These are phyloP conservation scores for Pseudocercospora fijiensis DNA, from an alignment of 2,329 filamentous ascomycete genomes.

Conservation along the genomic window DNA sequence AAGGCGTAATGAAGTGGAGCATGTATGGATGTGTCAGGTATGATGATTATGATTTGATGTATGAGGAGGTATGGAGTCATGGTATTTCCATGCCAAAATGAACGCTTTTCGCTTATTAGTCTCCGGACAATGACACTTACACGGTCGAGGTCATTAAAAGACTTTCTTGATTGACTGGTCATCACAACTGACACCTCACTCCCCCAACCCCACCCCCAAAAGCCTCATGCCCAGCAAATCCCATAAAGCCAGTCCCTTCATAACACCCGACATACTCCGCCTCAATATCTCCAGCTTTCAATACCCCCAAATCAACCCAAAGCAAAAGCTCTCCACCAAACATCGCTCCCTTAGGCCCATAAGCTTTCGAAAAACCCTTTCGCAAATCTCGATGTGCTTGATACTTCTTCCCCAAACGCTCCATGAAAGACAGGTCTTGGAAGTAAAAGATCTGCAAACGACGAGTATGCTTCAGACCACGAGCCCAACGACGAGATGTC, in stretches of 20 bases:
- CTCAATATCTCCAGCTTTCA: slow-evolving; percentile 3
- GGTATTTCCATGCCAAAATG: too few species aligned
- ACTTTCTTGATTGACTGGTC: too few species aligned
- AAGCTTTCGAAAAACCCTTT: slow-evolving; percentile 5
- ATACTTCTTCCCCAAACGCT: slow-evolving; percentile 8
- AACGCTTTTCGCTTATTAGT: too few species aligned
- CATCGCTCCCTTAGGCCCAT: slow-evolving; percentile 8
- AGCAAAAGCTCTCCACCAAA: slow-evolving; percentile 3
- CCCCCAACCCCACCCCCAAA: not conserved
- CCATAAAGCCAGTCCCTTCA: slow-evolving; percentile 3
- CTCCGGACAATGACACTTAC: too few species aligned
- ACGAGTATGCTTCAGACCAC: slow-evolving; percentile 7
- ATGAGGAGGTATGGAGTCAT: too few species aligned
- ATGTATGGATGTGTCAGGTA: not conserved
- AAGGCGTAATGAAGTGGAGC: not conserved
- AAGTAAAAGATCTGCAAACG: slow-evolving; percentile 10
- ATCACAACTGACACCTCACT: not conserved
- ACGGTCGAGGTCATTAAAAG: too few species aligned
- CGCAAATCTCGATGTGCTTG: slow-evolving; percentile 8
- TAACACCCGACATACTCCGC: slow-evolving; percentile 3
- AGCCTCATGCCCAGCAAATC: not conserved
- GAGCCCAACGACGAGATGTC: not conserved
- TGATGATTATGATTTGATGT: not conserved
- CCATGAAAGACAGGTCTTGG: slow-evolving; percentile 6
- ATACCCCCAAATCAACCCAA: slow-evolving; percentile 8